phyloP scores from a whole-genome alignment of 257 asterid species.

The Haberlea rhodopensis region DNA sequence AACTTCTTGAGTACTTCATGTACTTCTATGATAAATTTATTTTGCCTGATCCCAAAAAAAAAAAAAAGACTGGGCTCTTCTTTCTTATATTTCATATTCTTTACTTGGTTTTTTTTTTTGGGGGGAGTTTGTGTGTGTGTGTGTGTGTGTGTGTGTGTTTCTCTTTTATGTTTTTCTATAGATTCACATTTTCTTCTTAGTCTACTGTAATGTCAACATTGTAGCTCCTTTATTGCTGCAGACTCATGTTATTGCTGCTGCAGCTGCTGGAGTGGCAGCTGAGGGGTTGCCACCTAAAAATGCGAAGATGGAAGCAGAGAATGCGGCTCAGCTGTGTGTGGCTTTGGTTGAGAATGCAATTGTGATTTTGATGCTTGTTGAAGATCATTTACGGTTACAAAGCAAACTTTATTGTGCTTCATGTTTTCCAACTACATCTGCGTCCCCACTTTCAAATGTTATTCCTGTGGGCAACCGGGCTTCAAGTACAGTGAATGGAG shows the following conservation, averaged over 20 bases:
- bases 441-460: slow-evolving; percentile 63
- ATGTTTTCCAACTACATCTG: slow-evolving; percentile 56
- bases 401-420: slow-evolving; percentile 80
- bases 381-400: slow-evolving; percentile 92
- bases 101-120: slow-evolving; percentile 17
- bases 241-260: slow-evolving; percentile 99
- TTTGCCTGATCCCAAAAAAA: too few relatives aligned
- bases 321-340: slow-evolving; percentile 97
- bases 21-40: too few relatives aligned
- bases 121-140: too few relatives aligned
- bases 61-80: not conserved
- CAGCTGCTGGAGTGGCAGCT: slow-evolving; percentile 99
- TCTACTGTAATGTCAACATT: slow-evolving; percentile 38
- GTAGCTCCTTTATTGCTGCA: slow-evolving; percentile 52
- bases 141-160: not conserved
- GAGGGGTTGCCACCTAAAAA: slow-evolving; percentile 85
- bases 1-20: too few relatives aligned
- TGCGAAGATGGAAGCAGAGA: slow-evolving; percentile 91
- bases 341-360: slow-evolving; percentile 98
- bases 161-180: slow-evolving; percentile 15
- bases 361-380: slow-evolving; percentile 96
- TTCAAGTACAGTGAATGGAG: slow-evolving; percentile 49
- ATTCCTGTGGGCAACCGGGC: slow-evolving; percentile 50
- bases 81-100: slow-evolving; percentile 13
- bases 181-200: slow-evolving; percentile 23